These are phyloP conservation scores for Globisporangium carolinianum DNA, from an alignment of 352 stramenopile genomes.

Conservation along the genomic window DNA sequence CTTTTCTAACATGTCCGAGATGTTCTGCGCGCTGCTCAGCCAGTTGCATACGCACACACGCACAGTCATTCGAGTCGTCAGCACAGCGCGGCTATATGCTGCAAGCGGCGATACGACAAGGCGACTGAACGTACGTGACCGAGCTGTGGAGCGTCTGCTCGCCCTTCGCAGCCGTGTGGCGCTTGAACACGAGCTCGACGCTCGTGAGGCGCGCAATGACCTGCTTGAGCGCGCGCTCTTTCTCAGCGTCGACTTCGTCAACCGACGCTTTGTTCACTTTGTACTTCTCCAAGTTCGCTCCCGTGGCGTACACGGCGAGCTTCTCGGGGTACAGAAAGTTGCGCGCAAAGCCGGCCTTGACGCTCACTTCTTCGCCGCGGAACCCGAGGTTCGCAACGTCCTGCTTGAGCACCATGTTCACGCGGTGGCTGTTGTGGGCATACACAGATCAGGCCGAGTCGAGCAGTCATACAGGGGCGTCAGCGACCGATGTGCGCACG, in stretches of 20 bases:
- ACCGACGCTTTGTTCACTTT: slow-evolving; percentile 46
- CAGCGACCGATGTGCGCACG: neutral
- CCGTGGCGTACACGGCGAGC: slow-evolving; percentile 91
- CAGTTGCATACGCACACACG: neutral
- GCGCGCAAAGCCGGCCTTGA: slow-evolving; percentile 91
- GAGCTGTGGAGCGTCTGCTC: slow-evolving; percentile 61
- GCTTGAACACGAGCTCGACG: slow-evolving; percentile 73
- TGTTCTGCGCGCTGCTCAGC: slow-evolving; percentile 54
- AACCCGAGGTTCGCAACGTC: slow-evolving; percentile 82
- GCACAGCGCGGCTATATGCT: neutral
- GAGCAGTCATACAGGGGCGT: neutral
- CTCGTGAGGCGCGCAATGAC: slow-evolving; percentile 55
- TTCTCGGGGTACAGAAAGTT: slow-evolving; percentile 94
- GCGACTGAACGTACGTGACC: slow-evolving; percentile 33
- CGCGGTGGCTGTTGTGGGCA: slow-evolving; percentile 46
- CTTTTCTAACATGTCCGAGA: slow-evolving; percentile 83
- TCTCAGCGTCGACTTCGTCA: slow-evolving; percentile 14
- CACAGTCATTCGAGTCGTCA: neutral
- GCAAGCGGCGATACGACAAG: too few relatives aligned
- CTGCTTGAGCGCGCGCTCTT: slow-evolving; percentile 30
- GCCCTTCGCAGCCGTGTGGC: slow-evolving; percentile 55
- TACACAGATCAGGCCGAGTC: neutral
- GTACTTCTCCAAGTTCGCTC: slow-evolving; percentile 83
- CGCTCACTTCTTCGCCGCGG: slow-evolving; percentile 86
- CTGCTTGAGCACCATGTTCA: slow-evolving; percentile 84